Evolutionary conservation across 805 yeast species (phyloP), one percentile per base, ranked within the genome.

Genomic region (Candida palmyrensis): DNA sequence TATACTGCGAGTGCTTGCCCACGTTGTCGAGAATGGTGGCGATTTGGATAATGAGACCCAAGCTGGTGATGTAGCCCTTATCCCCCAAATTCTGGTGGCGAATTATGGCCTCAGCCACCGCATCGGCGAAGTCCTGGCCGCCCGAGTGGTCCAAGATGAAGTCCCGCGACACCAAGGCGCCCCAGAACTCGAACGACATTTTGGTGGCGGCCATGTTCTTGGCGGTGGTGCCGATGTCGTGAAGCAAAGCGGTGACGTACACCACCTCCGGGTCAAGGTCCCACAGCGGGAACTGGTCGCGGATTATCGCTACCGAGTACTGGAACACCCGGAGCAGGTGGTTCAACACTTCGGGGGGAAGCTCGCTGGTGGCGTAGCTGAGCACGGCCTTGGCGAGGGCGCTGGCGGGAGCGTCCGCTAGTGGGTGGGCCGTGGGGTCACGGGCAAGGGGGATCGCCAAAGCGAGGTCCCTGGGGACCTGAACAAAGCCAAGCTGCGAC

Each of bases 11-110:
- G 36, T 57, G 40, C 24, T 45, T 34, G 4, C 62, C 62, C 13
- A 57, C 60, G 27, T 57, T 57, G 43, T 57, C 64, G 33, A 57
- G 41, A 18, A 57, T 53, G 12, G 64, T 57, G 10, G 58, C 45
- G 15, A 57, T 46, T 41, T 57, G 64, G 27, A 57, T 38, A 24
- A 57, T 49, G 21, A 57, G 42, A 1, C 64, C 64, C 33, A 57
- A 42, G 6, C 57, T 44, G 9, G 64, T 57, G 39, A 57, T 57
- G 33, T 38, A 53, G 6, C 64, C 64, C 2, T 50, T 25, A 6
- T 48, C 51, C 17, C 62, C 64, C 21, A 57, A 43, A 44, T 57
- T 60, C 35, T 57, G 64, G 39, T 57, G 64, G 30, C 64, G 42
- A 14, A 57, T 53, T 17, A 57, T 51, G 6, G 64, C 62, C 41